Percentiles rank a stretch among this genome's conserved stretches.
These are phyloP conservation scores for Tanacetum coccineum DNA, from an alignment of 129 eudicot genomes.

Conservation along the genomic window DNA sequence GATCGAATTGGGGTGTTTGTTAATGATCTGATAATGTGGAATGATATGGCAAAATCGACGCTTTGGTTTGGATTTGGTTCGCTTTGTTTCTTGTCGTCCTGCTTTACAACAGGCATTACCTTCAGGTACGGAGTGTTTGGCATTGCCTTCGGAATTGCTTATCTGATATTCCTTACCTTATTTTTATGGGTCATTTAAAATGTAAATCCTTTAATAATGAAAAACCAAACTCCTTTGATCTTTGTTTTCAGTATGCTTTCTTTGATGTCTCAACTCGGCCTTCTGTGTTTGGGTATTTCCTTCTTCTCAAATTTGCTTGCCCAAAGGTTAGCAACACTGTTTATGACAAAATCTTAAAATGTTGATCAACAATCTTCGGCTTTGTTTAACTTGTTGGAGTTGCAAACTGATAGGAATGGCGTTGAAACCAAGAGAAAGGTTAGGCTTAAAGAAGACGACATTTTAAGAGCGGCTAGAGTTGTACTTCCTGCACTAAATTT, in stretches of 20 bases:
- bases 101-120: constrained; percentile 61
- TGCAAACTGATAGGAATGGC: constrained; percentile 35
- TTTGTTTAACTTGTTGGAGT: constrained; percentile 11
- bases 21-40: constrained; percentile 83
- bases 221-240: no score
- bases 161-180: no score
- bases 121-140: constrained; percentile 49
- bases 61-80: constrained; percentile 96
- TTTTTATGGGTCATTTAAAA: no score
- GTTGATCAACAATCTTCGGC: neutral
- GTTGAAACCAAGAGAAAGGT: constrained; percentile 27
- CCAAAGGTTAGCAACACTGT: constrained; percentile 41
- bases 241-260: constrained; percentile 60
- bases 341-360: neutral
- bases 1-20: constrained; percentile 60
- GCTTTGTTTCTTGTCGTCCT: constrained; percentile 85
- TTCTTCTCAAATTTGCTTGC: constrained; percentile 67
- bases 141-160: neutral
- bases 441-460: constrained; percentile 62
- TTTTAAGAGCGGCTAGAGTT: constrained; percentile 53
- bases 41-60: constrained; percentile 83
- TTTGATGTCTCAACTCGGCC: constrained; percentile 67
- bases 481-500: constrained; percentile 77
- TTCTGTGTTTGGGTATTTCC: constrained; percentile 59
- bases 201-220: no score